Percentiles rank a stretch among this genome's conserved stretches.
Evolutionary conservation across 2,329 filamentous ascomycete genomes (phyloP).

Genomic region (Neonectria faginata): DNA sequence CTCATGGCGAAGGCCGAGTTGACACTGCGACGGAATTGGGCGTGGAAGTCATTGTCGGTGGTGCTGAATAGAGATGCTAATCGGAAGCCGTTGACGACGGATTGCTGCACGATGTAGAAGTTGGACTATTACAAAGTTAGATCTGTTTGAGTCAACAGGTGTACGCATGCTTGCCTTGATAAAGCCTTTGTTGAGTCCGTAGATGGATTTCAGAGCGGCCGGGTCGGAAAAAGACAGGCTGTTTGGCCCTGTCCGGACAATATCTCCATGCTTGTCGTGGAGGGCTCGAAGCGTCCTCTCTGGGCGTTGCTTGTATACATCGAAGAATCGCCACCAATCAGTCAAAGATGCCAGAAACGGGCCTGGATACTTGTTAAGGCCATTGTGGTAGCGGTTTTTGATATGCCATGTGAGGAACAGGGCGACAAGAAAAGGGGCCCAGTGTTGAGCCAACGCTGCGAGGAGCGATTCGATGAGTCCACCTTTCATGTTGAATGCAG

Average conservation of each 20-base stretch:
- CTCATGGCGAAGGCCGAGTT: slow-evolving; percentile 84
- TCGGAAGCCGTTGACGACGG: slow-evolving; percentile 74
- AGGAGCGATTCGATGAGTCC: slow-evolving; percentile 39
- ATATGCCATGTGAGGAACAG: slow-evolving; percentile 28
- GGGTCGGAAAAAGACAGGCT: slow-evolving; percentile 79
- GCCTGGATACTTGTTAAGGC: slow-evolving; percentile 78
- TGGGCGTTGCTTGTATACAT: slow-evolving; percentile 73
- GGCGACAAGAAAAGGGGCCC: slow-evolving; percentile 31
- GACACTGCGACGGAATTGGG: slow-evolving; percentile 78
- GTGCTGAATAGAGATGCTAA: slow-evolving; percentile 82
- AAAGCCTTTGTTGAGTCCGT: slow-evolving; percentile 85
- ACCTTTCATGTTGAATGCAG: slow-evolving; percentile 40
- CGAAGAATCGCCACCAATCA: slow-evolving; percentile 80
- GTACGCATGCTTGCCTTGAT: slow-evolving; percentile 67
- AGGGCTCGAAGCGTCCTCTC: slow-evolving; percentile 75
- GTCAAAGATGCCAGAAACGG: slow-evolving; percentile 72
- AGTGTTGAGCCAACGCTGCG: slow-evolving; percentile 34
- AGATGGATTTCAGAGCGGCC: slow-evolving; percentile 79
- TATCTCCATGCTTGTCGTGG: slow-evolving; percentile 77
- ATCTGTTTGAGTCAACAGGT: slow-evolving; percentile 38
- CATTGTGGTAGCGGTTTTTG: slow-evolving; percentile 57
- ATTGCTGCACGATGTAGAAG: slow-evolving; percentile 84
- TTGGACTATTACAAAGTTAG: slow-evolving; percentile 73
- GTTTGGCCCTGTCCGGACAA: slow-evolving; percentile 82
- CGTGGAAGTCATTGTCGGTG: slow-evolving; percentile 79